Percentiles rank a stretch among this genome's conserved stretches.
phyloP scores from a whole-genome alignment of 352 stramenopile species.

The Globisporangium uncinulatum region DNA sequence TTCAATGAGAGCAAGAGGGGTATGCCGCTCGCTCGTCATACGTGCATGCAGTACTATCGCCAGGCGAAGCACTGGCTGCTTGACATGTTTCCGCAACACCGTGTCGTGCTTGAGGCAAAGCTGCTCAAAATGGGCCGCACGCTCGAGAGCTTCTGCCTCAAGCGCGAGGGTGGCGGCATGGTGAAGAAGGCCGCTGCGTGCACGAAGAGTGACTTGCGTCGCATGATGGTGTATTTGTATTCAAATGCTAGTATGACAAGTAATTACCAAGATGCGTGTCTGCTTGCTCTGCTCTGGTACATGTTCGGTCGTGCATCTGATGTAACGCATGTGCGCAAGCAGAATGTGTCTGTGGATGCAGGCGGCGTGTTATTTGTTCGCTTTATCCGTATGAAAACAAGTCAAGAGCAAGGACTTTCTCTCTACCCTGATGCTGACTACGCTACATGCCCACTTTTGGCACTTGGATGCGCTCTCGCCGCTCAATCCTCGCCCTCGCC shows the following conservation, averaged over 20 bases:
- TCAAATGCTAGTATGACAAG: background rate
- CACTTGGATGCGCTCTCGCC: background rate
- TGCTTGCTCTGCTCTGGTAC: background rate
- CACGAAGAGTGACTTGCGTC: background rate
- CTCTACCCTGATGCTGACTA: background rate
- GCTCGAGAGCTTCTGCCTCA: background rate
- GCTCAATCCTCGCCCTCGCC: background rate
- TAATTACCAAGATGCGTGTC: background rate
- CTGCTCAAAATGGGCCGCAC: background rate
- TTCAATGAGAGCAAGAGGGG: background rate
- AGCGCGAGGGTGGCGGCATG: background rate
- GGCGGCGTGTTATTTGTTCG: background rate
- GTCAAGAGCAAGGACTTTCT: background rate
- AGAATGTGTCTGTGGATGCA: background rate
- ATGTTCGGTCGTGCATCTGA: background rate
- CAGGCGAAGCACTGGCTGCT: background rate
- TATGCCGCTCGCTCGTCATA: background rate
- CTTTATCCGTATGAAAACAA: background rate
- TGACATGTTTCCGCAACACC: background rate
- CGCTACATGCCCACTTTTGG: background rate
- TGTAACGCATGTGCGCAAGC: background rate
- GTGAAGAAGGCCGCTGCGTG: background rate
- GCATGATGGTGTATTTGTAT: background rate
- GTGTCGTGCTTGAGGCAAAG: background rate
- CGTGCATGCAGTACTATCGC: background rate